phyloP scores from a whole-genome alignment of 2,329 filamentous ascomycete species.

The Ciborinia camelliae region DNA sequence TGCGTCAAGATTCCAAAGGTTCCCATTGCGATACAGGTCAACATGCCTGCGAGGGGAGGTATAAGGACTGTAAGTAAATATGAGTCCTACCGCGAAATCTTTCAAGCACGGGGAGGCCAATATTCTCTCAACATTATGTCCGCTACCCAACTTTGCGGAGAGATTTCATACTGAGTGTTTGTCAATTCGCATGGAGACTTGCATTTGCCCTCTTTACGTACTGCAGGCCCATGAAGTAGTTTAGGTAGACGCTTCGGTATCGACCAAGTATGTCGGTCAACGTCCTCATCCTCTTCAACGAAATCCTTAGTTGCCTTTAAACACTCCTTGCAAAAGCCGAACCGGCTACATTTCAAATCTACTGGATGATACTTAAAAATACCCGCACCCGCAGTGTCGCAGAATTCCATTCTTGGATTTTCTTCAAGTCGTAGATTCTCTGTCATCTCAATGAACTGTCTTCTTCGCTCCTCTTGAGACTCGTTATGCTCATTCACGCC shows the following conservation, averaged over 20 bases:
- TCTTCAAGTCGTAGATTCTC: not conserved
- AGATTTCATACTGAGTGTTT: too few relatives aligned
- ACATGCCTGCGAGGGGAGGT: too few relatives aligned
- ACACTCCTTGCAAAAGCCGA: not conserved
- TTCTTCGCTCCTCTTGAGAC: not conserved
- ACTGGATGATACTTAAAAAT: not conserved
- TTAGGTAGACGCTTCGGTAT: not conserved
- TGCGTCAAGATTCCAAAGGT: too few relatives aligned
- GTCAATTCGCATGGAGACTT: not conserved
- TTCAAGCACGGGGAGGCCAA: too few relatives aligned
- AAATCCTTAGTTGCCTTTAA: not conserved
- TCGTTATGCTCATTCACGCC: not conserved
- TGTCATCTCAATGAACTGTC: not conserved
- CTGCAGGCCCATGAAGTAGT: accelerated
- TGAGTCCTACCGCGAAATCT: too few relatives aligned
- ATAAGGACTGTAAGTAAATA: too few relatives aligned
- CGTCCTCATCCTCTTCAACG: not conserved
- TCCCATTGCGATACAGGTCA: too few relatives aligned
- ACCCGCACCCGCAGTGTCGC: not conserved
- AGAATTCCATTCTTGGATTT: not conserved
- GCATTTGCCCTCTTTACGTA: not conserved
- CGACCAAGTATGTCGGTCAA: not conserved
- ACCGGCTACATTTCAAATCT: not conserved
- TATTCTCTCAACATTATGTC: too few relatives aligned
- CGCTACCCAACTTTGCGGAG: too few relatives aligned